Evolutionary conservation across 1,139 yeast genomes (phyloP), one percentile per base, ranked within the genome.

Genomic region (Nakaseomyces uthaithaninus): DNA sequence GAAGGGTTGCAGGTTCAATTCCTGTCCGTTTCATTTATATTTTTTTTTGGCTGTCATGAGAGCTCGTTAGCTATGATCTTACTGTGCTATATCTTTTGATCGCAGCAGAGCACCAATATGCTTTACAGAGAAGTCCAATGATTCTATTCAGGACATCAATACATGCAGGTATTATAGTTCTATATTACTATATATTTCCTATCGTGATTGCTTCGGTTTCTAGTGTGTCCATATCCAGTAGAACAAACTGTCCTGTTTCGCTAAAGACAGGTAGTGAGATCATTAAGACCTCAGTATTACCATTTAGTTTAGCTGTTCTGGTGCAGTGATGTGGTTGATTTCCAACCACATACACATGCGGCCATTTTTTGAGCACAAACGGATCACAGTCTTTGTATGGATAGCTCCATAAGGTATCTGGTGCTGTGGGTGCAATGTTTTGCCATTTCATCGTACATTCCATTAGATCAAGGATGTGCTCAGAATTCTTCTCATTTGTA

Each of bases 361-460:
- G 98, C 16, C 84, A 74, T 53, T 81, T 83, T 4, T 66, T 66
- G 25, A 91, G 57, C 3, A 85, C 71, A 60, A 91, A 87, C 2
- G 97, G 97, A 60, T 93, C 98, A 4, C 57, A 54, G 33, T 79
- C 75, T n/a, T 74, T 72, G 54, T 71, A 89, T 1, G 99, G 97
- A 52, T 86, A 87, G 48, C 94, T 80, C 67, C 84, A 83, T 34
- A 91, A 65, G 0, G 99, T 93, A 55, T 91, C 98, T 0, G 99
- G 99, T 1, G 95, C 94, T 0, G 97, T 87, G 2, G 98, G 98
- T 0, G 86, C 80, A 27, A 85, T 68, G 52, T 85, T 85, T 51
- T 86, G 91, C 95, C 96, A 91, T 40, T 68, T 65, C 30, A 93
- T 59, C 1, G 84, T 80, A 6, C 77, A 70, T 49, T 79, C 82